Base-by-base conservation (phyloP, 139 green algal species). In the Chara braunii region DNA sequence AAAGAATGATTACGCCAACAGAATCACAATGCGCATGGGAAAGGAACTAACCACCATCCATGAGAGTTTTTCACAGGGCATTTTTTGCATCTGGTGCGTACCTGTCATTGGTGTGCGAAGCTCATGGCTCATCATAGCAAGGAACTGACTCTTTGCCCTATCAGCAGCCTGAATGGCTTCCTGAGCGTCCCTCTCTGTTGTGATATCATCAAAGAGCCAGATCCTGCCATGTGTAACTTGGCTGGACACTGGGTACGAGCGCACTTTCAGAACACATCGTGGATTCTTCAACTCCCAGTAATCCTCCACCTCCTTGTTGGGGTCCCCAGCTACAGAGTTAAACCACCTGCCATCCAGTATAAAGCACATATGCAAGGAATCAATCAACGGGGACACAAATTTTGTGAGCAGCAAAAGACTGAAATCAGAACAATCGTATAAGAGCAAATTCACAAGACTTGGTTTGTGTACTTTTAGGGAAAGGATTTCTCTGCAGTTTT, bases 61-160 rank as follows among this genome's bases (percentile, higher is more conserved):
- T n/a, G n/a, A n/a, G n/a, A n/a, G n/a, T n/a, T n/a, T n/a, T n/a
- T n/a, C n/a, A n/a, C n/a, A n/a, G n/a, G n/a, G n/a, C n/a, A n/a
- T n/a, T n/a, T n/a, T n/a, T n/a, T n/a, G n/a, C n/a, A n/a, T n/a
- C n/a, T n/a, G 40, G 18, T 18, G 40, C 40, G 40, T 23, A 74
- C 65, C 65, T 45, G 65, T 88, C 30, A 88, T 66, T 11, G 83
- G 83, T 22, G 83, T 88, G 29, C 83, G 67, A 24, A 88, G 82
- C 63, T 88, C 82, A 58, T 88, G 81, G 68, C 83, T 88, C 66
- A 88, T 85, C 60, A 87, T 89, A 26, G 83, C 81, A 37, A 88
- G 64, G 43, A 88, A 88, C 60, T 83, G 60, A 2, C 53, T 70
- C 60, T 87, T 87, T 51, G 81, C 81, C 40, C 81, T 69, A 0